Base-by-base conservation (phyloP, 2,329 filamentous ascomycete genomes). In the Chaetomium sp. region DNA sequence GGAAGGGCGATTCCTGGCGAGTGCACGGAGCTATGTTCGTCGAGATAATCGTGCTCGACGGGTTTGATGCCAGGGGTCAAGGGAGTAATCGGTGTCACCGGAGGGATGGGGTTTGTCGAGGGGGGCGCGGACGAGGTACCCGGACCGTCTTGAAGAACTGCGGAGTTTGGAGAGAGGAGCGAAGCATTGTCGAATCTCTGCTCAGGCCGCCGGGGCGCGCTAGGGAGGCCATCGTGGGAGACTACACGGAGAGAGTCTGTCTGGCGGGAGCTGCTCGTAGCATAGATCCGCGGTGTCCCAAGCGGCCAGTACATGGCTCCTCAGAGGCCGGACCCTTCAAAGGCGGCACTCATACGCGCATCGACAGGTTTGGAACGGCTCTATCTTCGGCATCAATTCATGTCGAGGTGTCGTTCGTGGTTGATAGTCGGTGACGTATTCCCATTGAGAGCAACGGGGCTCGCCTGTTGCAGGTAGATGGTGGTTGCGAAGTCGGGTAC, bases 271-370 rank as follows among this genome's bases (percentile, higher is more conserved):
- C 83, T 91, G 80, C 84, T 90, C 72, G 90, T 90, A 74, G 91
- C 89, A 81, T 92, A 94, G 76, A 93, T 88, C 76, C 89, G 88
- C 75, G 92, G 91, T 76, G 91, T 91, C 77, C 90, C 91, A 77
- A 93, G 86, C 74, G 92, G 92, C 92, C 92, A 96, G 84, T 96
- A 96, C 92, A 95, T 96, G 83, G 80, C 82, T 74, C 72, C 45
- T 65, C 59, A 58, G 51, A 62, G 66, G 67, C 67, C 65, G 64
- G 65, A 53, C 31, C 61, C 67, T 57, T 68, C 66, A 70, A 7
- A 60, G 68, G 70, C 65, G 68, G 68, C 65, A 42, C 62, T 70
- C 68, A 67, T 67, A 65, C 61, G 66, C 63, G 60, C 69, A 70
- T 72, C 54, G 63, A 61, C 66, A 55, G 35, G 51, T 54, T 65